A percentile compares a stretch with the other conserved stretches of the same genome.
These are phyloP conservation scores for Neurospora sp. DNA, from an alignment of 495 filamentous ascomycete species.

Conservation along the genomic window DNA sequence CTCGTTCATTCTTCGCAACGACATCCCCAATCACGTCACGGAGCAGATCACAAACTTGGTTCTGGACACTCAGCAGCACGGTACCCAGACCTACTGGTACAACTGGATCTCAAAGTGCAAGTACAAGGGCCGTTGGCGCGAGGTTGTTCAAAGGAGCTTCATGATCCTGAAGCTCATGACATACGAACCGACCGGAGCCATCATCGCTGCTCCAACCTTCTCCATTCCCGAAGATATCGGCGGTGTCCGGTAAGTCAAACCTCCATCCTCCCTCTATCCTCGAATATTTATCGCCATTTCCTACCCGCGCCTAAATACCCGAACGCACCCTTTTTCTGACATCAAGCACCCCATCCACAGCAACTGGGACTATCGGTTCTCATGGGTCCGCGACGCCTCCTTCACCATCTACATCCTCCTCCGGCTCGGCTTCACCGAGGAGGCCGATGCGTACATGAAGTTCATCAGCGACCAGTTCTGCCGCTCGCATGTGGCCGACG, in stretches of 20 bases:
- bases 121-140: slow-evolving; percentile 61
- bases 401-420: slow-evolving; percentile 70
- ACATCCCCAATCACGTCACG: slow-evolving; percentile 40
- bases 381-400: slow-evolving; percentile 63
- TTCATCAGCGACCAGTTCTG: slow-evolving; percentile 62
- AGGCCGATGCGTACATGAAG: slow-evolving; percentile 63
- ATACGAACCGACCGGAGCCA: slow-evolving; percentile 45
- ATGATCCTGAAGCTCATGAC: slow-evolving; percentile 65
- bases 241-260: slow-evolving; percentile 35
- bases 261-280: background rate
- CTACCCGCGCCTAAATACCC: background rate
- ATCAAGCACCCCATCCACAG: slow-evolving; percentile 18
- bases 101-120: slow-evolving; percentile 59
- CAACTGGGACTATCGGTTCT: slow-evolving; percentile 73
- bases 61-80: slow-evolving; percentile 49
- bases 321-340: background rate
- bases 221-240: slow-evolving; percentile 66
- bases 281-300: background rate
- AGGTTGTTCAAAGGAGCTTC: slow-evolving; percentile 55
- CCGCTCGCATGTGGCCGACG: slow-evolving; percentile 32
- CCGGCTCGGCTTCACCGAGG: slow-evolving; percentile 61
- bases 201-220: slow-evolving; percentile 43
- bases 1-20: slow-evolving; percentile 54
- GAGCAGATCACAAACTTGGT: slow-evolving; percentile 40
- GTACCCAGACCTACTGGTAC: slow-evolving; percentile 57